phyloP scores from a whole-genome alignment of 2,329 filamentous ascomycete species.

The Parasarocladium wereldwijsianum region DNA sequence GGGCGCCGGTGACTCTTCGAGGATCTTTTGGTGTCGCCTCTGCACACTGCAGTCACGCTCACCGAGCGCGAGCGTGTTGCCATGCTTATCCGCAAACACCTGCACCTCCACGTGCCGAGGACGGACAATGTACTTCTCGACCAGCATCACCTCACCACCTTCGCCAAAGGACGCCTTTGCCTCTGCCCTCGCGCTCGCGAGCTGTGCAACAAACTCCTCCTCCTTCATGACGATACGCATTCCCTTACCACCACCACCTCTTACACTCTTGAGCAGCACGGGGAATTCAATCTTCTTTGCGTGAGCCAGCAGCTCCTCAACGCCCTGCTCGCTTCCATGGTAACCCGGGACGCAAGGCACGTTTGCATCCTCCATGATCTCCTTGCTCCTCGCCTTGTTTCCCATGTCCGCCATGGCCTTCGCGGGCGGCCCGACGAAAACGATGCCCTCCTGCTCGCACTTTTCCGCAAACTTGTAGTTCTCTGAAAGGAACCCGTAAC shows the following conservation, averaged over 20 bases:
- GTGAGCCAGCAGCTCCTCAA: slow-evolving; percentile 43
- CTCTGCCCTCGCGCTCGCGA: slow-evolving; percentile 60
- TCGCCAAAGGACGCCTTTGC: slow-evolving; percentile 71
- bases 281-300: slow-evolving; percentile 57
- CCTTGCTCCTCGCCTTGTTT: slow-evolving; percentile 83
- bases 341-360: slow-evolving; percentile 96
- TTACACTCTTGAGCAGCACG: slow-evolving; percentile 67
- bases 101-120: slow-evolving; percentile 83
- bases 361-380: slow-evolving; percentile 91
- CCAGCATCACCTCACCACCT: slow-evolving; percentile 63
- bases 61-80: slow-evolving; percentile 68
- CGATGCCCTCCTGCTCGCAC: slow-evolving; percentile 77
- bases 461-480: slow-evolving; percentile 81
- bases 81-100: slow-evolving; percentile 71
- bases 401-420: slow-evolving; percentile 80
- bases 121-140: slow-evolving; percentile 68
- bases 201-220: slow-evolving; percentile 54
- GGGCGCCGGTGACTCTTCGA: slow-evolving; percentile 79
- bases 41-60: slow-evolving; percentile 85
- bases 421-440: slow-evolving; percentile 85
- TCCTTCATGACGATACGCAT: slow-evolving; percentile 59
- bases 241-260: slow-evolving; percentile 72
- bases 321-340: slow-evolving; percentile 71
- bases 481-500: slow-evolving; percentile 91
- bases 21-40: slow-evolving; percentile 75